Percentiles rank a stretch among this genome's conserved stretches.
Conservation (phyloP, 139 green algal species). For the Chlamydomonas incerta region DNA sequence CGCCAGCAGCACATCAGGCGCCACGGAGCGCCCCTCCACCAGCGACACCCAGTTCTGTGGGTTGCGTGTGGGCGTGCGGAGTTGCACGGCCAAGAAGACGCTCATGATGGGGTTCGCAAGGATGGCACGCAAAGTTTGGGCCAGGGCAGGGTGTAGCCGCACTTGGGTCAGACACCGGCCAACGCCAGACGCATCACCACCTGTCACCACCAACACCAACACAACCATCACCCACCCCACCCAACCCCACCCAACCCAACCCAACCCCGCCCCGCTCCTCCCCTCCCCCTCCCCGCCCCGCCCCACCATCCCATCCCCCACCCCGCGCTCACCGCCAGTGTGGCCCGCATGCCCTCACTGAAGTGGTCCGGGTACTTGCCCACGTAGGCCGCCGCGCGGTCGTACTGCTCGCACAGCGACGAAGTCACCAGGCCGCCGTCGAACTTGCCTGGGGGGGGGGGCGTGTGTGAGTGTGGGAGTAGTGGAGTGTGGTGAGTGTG, state of each 20-base stretch:
- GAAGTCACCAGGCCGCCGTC: slow-evolving; percentile 31
- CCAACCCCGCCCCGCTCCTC: too few relatives aligned
- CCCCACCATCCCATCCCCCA: not conserved
- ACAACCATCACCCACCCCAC: too few relatives aligned
- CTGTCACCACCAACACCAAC: too few relatives aligned
- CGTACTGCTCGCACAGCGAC: slow-evolving; percentile 32
- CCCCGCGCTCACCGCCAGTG: not conserved
- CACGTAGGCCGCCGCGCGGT: slow-evolving; percentile 24
- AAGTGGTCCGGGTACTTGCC: slow-evolving; percentile 40
- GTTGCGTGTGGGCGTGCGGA: too few relatives aligned
- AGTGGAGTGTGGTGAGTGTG: not conserved
- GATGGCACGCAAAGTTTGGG: too few relatives aligned
- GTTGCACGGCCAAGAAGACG: too few relatives aligned
- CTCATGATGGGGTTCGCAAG: too few relatives aligned
- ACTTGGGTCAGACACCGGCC: too few relatives aligned
- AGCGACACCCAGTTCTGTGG: slow-evolving; percentile 29
- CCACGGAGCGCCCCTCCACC: not conserved
- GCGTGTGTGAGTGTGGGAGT: not conserved
- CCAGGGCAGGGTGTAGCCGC: too few relatives aligned
- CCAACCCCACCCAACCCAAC: too few relatives aligned
- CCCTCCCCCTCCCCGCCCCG: too few relatives aligned
- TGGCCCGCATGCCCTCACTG: not conserved
- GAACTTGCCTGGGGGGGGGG: slow-evolving; percentile 16
- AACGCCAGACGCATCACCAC: too few relatives aligned
- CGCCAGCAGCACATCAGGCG: slow-evolving; percentile 9